These are phyloP conservation scores for Bretziella fagacearum DNA, from an alignment of 2,329 filamentous ascomycete genomes.

Conservation along the genomic window DNA sequence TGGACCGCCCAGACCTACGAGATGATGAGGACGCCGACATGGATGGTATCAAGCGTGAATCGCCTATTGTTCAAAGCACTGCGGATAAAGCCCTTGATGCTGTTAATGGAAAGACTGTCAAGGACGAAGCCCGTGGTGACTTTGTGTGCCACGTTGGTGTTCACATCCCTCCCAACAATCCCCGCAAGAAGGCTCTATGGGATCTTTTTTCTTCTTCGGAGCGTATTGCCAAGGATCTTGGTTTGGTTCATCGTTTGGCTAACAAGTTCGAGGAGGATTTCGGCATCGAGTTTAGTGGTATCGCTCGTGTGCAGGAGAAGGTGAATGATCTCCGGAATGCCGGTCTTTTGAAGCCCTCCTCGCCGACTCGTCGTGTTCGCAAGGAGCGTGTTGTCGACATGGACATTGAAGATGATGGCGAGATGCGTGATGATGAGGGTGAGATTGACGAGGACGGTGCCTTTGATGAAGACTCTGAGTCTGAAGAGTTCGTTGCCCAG, in stretches of 20 bases:
- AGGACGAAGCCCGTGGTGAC: conserved; percentile 82
- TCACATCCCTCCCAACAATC: conserved; percentile 71
- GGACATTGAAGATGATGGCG: conserved; percentile 40
- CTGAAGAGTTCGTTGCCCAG: conserved; percentile 74
- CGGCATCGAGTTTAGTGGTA: conserved; percentile 58
- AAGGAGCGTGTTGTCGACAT: conserved; percentile 28
- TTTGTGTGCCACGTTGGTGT: conserved; percentile 96
- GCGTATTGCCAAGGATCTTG: conserved; percentile 76
- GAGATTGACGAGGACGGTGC: conserved; percentile 62
- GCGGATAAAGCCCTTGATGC: conserved; percentile 80
- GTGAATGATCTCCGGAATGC: conserved; percentile 65
- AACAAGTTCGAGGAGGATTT: conserved; percentile 73
- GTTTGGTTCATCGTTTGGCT: conserved; percentile 65
- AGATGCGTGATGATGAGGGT: conserved; percentile 54
- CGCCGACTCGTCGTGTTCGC: conserved; percentile 42
- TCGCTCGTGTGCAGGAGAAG: conserved; percentile 66
- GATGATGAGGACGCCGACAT: conserved; percentile 33
- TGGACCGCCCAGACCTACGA: conserved; percentile 57
- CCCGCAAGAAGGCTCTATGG: conserved; percentile 90
- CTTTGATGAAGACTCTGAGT: conserved; percentile 68
- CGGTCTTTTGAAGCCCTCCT: conserved; percentile 55
- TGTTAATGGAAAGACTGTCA: conserved; percentile 95
- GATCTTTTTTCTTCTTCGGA: conserved; percentile 91
- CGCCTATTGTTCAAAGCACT: conserved; percentile 32
- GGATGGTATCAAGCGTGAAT: conserved; percentile 36